Conservation (phyloP, 2,329 filamentous ascomycete genomes). For the Podosphaera xanthii region DNA sequence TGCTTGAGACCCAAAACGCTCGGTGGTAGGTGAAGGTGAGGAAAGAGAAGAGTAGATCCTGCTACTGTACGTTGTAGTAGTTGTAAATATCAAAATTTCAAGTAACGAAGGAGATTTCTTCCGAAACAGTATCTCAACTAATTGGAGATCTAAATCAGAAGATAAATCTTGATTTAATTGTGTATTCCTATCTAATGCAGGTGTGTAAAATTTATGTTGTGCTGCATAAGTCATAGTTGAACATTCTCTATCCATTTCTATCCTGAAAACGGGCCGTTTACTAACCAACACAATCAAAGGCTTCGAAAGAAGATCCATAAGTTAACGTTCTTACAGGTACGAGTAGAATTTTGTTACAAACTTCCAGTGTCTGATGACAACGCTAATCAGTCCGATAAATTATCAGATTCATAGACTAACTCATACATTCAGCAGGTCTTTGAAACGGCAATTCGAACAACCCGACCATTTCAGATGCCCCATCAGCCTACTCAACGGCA, state of each 20-base stretch:
- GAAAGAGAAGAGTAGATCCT: too few species aligned
- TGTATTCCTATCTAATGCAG: neutral
- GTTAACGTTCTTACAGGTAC: neutral
- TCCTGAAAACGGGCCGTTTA: slow-evolving; percentile 5
- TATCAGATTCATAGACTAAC: neutral
- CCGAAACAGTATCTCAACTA: neutral
- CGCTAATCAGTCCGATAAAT: neutral
- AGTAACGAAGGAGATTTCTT: neutral
- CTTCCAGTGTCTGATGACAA: neutral
- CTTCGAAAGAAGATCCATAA: neutral
- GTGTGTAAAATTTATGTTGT: slow-evolving; percentile 8
- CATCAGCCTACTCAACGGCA: slow-evolving; percentile 15
- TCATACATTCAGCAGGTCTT: slow-evolving; percentile 8
- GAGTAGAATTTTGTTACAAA: neutral
- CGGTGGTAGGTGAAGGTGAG: too few species aligned
- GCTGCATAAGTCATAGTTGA: slow-evolving; percentile 9
- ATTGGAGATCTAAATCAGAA: neutral
- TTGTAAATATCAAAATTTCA: neutral
- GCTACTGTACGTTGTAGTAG: neutral
- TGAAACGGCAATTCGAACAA: slow-evolving; percentile 10
- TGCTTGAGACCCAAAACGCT: too few species aligned
- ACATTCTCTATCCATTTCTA: slow-evolving; percentile 5
- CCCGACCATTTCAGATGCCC: slow-evolving; percentile 15
- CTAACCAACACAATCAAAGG: neutral
- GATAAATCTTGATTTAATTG: neutral